Evolutionary conservation across 2,329 filamentous ascomycete genomes (phyloP), one percentile per base, ranked within the genome.

Genomic region (Lasiodiplodia gonubiensis): DNA sequence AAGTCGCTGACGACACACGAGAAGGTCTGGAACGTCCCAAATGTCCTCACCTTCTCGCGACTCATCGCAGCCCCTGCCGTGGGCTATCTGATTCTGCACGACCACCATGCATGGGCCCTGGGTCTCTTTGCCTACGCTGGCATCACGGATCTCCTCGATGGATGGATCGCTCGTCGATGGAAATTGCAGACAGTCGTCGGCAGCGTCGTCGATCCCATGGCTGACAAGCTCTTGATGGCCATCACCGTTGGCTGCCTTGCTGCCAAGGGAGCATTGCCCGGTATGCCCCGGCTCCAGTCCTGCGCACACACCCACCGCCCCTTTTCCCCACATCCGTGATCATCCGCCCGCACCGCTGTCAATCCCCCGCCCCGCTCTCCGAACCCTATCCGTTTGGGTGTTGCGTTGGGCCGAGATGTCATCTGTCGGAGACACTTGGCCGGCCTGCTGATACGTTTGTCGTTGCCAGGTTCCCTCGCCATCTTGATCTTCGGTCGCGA

Each of bases 11-110:
- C 77, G 63, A 77, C 83, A 10, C 92, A 90, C 77, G 95, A 99
- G 80, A 93, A 99, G 76, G 97, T 99, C 75, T 97, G 97, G 82
- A 99, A 93, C 42, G 76, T 99, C n/a, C 95, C 95, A 49, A 99
- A 99, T 77, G 85, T 97, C 69, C 86, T 99, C 64, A 99, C 95
- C 1, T 89, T 94, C 71, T 92, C 93, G 2, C 91, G 95, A 2
- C 87, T 99, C 48, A 77, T 92, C 61, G 90, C 92, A 1, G 92
- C 95, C 0, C 95, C 95, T 0, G 84, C 91, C 35, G 88, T 97
- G 55, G 95, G 94, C 67, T 98, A 97, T 77, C 88, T 95, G 25
- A 90, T 99, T 68, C 85, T 98, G 2, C 87, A 96, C 72, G 90
- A 95, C 76, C 86, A 93, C 52, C 90, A 96, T 76, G 85, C 86